Evolutionary conservation across 73 alveolate species (phyloP), one percentile per base, ranked within the genome.

Genomic region (Diophrys appendiculata): DNA sequence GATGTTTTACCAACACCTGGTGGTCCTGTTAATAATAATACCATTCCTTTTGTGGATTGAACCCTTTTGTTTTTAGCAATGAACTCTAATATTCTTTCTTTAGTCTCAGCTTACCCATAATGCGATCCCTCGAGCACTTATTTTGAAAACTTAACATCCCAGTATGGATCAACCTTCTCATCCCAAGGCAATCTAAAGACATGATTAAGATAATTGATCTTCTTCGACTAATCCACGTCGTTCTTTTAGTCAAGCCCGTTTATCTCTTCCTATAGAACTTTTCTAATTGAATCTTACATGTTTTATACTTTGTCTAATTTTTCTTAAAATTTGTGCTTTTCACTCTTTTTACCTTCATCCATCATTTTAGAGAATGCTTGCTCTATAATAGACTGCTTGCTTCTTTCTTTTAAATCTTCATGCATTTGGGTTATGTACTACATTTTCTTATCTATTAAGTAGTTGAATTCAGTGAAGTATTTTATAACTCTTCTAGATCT

Each of bases 1-100:
- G 94, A 60, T 2, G 97, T 92, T 68, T 92, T 92, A 8, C 97
- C 97, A 2, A 92, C 93, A 65, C 97, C 97, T 55, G 97, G 97
- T 18, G 97, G 97, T 31, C 97, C 97, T 27, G 93, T 83, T 54
- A 92, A 75, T 22, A 92, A 86, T 23, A 92, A 87, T 5, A 92
- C 92, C 89, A 92, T 83, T 14, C 97, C 97, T 76, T 80, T 92
- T 29, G 86, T 29, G 11, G 94, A 74, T 65, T 92, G 88, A 33
- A 88, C 87, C 32, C 93, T 54, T 76, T 92, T 89, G 68, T 92
- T 92, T 52, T 88, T 92, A 26, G 97, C 92, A 64, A 92, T 88
- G 82, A 92, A 88, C 79, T 92, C 97, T 14, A 92, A 85, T 22
- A 92, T 92, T 60, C 97, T 78, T 65, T 92, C 97, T 69, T 92